Evolutionary conservation across 1,284 basidiomycete species (phyloP).

Genomic region (Earliella scabrosa): DNA sequence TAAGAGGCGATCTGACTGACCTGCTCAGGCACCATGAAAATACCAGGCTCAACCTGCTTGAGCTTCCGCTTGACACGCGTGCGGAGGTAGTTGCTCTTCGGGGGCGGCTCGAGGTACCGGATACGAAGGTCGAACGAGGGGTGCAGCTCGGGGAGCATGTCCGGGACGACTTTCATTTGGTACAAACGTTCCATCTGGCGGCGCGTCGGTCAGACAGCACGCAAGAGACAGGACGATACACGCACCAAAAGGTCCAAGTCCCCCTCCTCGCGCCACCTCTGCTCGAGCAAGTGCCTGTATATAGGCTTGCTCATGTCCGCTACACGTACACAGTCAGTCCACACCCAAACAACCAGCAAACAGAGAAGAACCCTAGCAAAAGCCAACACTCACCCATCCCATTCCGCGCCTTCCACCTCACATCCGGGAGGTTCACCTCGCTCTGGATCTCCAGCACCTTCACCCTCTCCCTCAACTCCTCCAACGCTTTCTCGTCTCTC

Average conservation of each 20-base stretch:
- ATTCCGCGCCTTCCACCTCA: conserved; percentile 76
- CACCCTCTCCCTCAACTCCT: conserved; percentile 39
- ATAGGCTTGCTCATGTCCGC: conserved; percentile 70
- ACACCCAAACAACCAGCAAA: too few species aligned
- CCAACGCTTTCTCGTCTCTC: conserved; percentile 44
- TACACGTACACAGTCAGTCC: too few species aligned
- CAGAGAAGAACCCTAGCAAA: too few species aligned
- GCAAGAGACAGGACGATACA: conserved; percentile 11
- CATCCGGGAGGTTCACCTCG: conserved; percentile 78
- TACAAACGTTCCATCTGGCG: conserved; percentile 87
- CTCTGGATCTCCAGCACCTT: conserved; percentile 49
- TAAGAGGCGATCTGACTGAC: conserved; percentile 44
- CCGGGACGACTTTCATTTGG: conserved; percentile 91
- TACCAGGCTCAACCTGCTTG: conserved; percentile 72
- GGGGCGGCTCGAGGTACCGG: conserved; percentile 48
- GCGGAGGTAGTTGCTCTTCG: conserved; percentile 32
- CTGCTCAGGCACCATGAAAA: conserved; percentile 66
- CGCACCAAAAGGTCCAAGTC: conserved; percentile 81
- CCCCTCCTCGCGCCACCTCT: conserved; percentile 86
- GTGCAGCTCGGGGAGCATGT: conserved; percentile 75
- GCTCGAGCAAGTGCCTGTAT: conserved; percentile 83
- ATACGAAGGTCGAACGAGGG: conserved; percentile 79
- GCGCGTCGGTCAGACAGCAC: not conserved
- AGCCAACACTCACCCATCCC: conserved; percentile 78
- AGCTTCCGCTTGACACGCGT: conserved; percentile 43